A percentile compares a stretch with the other conserved stretches of the same genome.
Conservation (phyloP, 1,139 yeast species). For the Candida sp. region DNA sequence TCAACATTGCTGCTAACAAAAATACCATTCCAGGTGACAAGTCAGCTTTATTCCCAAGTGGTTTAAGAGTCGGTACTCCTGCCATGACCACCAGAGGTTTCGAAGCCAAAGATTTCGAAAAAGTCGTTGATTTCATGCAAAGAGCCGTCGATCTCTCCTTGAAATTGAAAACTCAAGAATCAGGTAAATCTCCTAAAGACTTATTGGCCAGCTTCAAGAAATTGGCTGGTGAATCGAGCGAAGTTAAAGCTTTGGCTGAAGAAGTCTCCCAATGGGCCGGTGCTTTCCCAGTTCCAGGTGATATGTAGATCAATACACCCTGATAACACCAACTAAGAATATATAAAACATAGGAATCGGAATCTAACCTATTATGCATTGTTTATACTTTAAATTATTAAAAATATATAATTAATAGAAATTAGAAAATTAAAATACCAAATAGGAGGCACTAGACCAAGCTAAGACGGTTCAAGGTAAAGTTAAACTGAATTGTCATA, state of each 20-base stretch:
- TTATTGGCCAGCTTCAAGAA: slow-evolving; percentile 61
- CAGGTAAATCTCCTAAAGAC: slow-evolving; percentile 60
- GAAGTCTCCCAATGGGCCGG: slow-evolving; percentile 70
- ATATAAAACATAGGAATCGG: too few relatives aligned
- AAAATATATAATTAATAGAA: too few relatives aligned
- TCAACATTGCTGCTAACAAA: slow-evolving; percentile 93
- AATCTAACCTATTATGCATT: too few relatives aligned
- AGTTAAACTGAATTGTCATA: too few relatives aligned
- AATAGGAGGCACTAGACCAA: too few relatives aligned
- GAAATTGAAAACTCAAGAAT: slow-evolving; percentile 56
- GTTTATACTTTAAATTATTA: too few relatives aligned
- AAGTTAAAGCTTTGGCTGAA: slow-evolving; percentile 55
- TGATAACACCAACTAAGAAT: too few relatives aligned
- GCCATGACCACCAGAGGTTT: slow-evolving; percentile 98
- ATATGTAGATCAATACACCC: slow-evolving; percentile 24
- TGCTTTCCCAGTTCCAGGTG: slow-evolving; percentile 79
- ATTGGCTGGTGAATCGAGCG: slow-evolving; percentile 56
- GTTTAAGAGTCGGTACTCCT: slow-evolving; percentile 95
- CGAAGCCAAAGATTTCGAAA: slow-evolving; percentile 69
- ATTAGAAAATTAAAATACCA: too few relatives aligned
- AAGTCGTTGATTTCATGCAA: slow-evolving; percentile 77
- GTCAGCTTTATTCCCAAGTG: slow-evolving; percentile 93
- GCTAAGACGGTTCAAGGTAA: too few relatives aligned
- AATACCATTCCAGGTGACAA: slow-evolving; percentile 96
- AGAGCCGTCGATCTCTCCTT: slow-evolving; percentile 69